These are phyloP conservation scores for Fallopia convolvulus DNA, from an alignment of 148 eudicot genomes.

Conservation along the genomic window DNA sequence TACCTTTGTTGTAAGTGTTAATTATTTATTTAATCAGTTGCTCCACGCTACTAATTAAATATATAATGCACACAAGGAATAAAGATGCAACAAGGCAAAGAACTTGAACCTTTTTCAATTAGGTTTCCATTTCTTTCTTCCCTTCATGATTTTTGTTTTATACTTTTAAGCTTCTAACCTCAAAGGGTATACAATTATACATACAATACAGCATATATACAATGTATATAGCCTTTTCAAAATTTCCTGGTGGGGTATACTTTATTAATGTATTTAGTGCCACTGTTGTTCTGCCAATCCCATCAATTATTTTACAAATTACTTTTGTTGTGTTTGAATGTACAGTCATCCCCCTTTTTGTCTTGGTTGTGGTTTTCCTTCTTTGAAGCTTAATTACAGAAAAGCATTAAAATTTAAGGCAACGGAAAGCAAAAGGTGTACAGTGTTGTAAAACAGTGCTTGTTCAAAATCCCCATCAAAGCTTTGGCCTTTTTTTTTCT, in stretches of 20 bases:
- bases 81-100: not conserved
- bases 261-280: not conserved
- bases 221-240: not conserved
- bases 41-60: not conserved
- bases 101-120: not conserved
- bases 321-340: not conserved
- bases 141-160: not conserved
- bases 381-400: not conserved
- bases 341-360: not conserved
- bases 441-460: not conserved
- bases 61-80: not conserved
- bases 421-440: constrained; percentile 6
- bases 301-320: not conserved
- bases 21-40: not conserved
- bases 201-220: not conserved
- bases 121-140: not conserved
- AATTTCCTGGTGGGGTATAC: not conserved
- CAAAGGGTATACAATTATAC: not conserved
- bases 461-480: constrained; percentile 30
- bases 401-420: not conserved
- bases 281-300: not conserved
- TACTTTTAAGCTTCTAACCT: not conserved
- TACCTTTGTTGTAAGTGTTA: not conserved
- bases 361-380: not conserved
- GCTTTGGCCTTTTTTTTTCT: constrained; percentile 34